phyloP scores from a whole-genome alignment of 208 protist genomes.

The Acanthamoeba culbertsoni region DNA sequence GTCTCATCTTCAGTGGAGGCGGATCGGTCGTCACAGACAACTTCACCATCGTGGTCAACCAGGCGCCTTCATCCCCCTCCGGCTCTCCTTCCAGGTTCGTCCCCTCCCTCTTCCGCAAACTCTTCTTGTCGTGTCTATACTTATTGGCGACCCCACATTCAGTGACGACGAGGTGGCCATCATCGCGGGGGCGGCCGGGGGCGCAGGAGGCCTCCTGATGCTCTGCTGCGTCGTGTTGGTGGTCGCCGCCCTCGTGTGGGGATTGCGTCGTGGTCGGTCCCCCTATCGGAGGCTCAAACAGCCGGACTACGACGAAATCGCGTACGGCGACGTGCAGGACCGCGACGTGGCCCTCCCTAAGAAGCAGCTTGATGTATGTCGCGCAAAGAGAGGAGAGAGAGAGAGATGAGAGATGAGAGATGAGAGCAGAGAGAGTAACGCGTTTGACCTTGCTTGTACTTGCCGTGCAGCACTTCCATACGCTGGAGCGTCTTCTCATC shows the following conservation, averaged over 20 bases:
- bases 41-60: neutral
- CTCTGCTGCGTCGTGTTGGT: neutral
- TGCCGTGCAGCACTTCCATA: neutral
- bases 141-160: neutral
- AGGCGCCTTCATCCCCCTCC: neutral
- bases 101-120: neutral
- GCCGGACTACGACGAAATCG: neutral
- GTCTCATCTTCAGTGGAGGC: neutral
- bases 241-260: neutral
- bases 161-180: neutral
- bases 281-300: neutral
- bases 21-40: neutral
- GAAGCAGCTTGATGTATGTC: neutral
- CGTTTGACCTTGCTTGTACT: no score
- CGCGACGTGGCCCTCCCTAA: neutral
- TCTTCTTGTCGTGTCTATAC: neutral
- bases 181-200: neutral
- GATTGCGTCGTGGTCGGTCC: neutral
- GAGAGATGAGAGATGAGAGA: no score
- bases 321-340: neutral
- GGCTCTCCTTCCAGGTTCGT: neutral
- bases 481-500: neutral
- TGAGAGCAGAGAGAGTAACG: no score
- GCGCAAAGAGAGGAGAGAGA: no score
- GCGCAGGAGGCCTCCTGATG: neutral